These are phyloP conservation scores for Naganishia onofrii DNA, from an alignment of 768 basidiomycete species.

Conservation along the genomic window DNA sequence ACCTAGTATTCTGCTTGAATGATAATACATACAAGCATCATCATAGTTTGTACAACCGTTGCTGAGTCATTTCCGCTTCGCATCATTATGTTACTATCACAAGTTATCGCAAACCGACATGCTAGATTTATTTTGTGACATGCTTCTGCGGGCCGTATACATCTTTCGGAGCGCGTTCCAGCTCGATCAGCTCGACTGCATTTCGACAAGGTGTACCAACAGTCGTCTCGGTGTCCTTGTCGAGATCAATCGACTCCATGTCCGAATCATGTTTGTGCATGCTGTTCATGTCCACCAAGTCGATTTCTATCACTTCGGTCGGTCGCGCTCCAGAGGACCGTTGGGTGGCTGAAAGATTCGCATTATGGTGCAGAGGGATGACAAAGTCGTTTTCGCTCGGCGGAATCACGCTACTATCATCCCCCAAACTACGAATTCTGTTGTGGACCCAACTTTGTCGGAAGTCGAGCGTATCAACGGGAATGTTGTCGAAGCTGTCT, in stretches of 20 bases:
- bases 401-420: background rate
- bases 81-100: too few species aligned
- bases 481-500: constrained; percentile 5
- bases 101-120: too few species aligned
- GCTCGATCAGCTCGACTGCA: background rate
- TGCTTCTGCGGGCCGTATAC: background rate
- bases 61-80: background rate
- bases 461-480: constrained; percentile 16
- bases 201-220: background rate
- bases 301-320: background rate
- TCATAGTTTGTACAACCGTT: background rate
- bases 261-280: background rate
- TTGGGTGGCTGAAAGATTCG: background rate
- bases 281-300: background rate
- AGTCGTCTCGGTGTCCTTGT: background rate
- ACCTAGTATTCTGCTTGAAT: background rate
- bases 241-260: background rate
- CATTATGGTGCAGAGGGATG: background rate
- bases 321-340: background rate
- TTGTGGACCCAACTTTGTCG: background rate
- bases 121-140: background rate
- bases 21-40: background rate
- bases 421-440: too few species aligned
- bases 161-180: too few species aligned
- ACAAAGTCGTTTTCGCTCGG: background rate